Conservation (phyloP, 1,284 basidiomycete genomes). For the Ustilago tritici region DNA sequence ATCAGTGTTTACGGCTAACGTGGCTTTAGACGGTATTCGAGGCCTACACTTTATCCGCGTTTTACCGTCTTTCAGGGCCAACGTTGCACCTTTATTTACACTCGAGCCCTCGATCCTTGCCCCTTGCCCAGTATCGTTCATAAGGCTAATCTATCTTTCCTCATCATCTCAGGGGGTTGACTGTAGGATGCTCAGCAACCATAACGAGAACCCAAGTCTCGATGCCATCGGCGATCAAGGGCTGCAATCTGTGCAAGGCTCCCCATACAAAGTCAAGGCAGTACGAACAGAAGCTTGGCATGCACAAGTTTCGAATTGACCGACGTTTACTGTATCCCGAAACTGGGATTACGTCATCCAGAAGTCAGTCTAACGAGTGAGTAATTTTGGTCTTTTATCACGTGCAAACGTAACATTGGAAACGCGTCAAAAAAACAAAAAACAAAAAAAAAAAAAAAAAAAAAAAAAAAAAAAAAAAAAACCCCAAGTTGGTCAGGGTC, state of each 20-base stretch:
- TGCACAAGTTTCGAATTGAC: constrained; percentile 11
- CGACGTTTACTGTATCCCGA: background rate
- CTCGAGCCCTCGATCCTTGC: constrained; percentile 9
- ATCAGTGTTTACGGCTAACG: background rate
- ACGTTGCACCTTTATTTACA: background rate
- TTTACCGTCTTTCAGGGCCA: background rate
- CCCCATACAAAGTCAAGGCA: background rate
- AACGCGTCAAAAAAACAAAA: constrained; percentile 16
- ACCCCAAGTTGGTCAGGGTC: background rate
- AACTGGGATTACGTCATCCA: constrained; percentile 31
- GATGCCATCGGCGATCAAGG: too few relatives aligned
- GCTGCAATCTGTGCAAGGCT: too few relatives aligned
- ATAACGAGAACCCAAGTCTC: background rate
- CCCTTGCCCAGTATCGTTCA: constrained; percentile 3
- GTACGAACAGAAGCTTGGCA: background rate
- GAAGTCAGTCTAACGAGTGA: background rate
- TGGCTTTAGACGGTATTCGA: constrained; percentile 13
- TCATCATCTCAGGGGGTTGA: background rate
- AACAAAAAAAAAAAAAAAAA: too few relatives aligned
- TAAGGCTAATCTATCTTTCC: background rate
- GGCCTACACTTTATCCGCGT: constrained; percentile 7
- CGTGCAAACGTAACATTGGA: constrained; percentile 10
- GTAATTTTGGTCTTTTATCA: constrained; percentile 1
- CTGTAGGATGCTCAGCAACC: background rate
- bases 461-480: too few relatives aligned